Evolutionary conservation across 1,284 basidiomycete genomes (phyloP).

Genomic region (Malassezia globosa): DNA sequence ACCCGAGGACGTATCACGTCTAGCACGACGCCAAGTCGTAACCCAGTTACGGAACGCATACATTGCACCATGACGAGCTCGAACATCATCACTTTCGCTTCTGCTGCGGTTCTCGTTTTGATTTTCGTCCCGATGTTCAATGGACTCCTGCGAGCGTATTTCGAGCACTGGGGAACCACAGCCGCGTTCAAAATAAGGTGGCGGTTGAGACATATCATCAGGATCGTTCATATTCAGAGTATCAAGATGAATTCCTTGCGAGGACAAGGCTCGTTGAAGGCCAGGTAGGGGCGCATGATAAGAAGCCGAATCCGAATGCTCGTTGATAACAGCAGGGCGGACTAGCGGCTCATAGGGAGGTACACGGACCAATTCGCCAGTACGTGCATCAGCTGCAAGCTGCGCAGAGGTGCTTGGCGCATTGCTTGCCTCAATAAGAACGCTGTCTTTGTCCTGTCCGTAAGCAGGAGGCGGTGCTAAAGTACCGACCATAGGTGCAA

Average conservation of each 20-base stretch:
- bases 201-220: neutral
- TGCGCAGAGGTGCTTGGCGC: neutral
- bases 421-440: slow-evolving; percentile 37
- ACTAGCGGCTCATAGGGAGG: slow-evolving; percentile 5
- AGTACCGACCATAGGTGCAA: slow-evolving; percentile 46
- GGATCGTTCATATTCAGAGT: neutral
- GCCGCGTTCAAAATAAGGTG: slow-evolving; percentile 2
- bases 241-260: neutral
- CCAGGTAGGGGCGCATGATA: neutral
- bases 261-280: neutral
- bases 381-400: neutral
- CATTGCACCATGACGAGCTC: neutral
- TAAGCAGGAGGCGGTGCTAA: slow-evolving; percentile 45
- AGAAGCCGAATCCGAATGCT: neutral
- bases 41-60: slow-evolving; percentile 1
- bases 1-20: slow-evolving; percentile 3
- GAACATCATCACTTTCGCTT: neutral
- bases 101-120: neutral
- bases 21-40: neutral
- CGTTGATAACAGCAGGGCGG: too few species aligned
- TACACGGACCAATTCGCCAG: slow-evolving; percentile 5
- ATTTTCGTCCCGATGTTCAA: neutral
- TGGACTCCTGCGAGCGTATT: neutral
- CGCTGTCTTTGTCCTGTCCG: slow-evolving; percentile 44
- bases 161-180: neutral